Base-by-base conservation (phyloP, 306 rosid genomes). In the Inga laurina region DNA sequence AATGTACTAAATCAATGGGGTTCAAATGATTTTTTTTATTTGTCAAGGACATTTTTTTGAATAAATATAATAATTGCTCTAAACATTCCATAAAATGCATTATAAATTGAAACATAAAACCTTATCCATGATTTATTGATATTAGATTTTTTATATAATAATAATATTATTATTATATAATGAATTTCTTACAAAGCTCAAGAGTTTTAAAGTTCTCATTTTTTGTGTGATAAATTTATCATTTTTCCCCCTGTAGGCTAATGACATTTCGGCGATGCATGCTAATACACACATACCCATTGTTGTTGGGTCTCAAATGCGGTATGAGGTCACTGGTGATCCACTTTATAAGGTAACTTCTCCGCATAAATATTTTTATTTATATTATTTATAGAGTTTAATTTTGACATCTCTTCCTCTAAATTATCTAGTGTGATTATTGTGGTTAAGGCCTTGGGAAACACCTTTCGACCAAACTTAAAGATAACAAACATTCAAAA, bases 241-340 rank as follows among this genome's bases (percentile, higher is more conserved):
- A 13, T 49, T 14, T 22, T n/a, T 54, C 21, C 65, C 65, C 57
- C 73, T 69, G 74, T 16, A 69, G 74, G 74, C 91, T 39, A 86
- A 90, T 56, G 93, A 88, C 82, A 83, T 91, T 77, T 10, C 93
- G 30, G 87, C 77, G 67, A 82, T 86, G 82, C 95, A 91, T 67
- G 81, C 90, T 72, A 91, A 91, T 83, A 89, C 95, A 16, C 95
- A 91, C 74, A 85, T 91, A 35, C 95, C 95, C 62, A 32, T 91
- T 52, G 88, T 91, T 46, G 64, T 91, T 78, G 95, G 95, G 78
- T 54, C 91, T 82, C 95, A 91, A 59, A 86, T 74, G 91, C 91
- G 95, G 75, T 91, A 90, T 74, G 93, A 91, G 85, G 45, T 89
- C 72, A 88, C 90, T 2, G 95, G 95, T 15, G 95, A 91, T 86